A percentile compares a stretch with the other conserved stretches of the same genome.
These are phyloP conservation scores for Pyrus communis DNA, from an alignment of 306 rosid species.

Conservation along the genomic window DNA sequence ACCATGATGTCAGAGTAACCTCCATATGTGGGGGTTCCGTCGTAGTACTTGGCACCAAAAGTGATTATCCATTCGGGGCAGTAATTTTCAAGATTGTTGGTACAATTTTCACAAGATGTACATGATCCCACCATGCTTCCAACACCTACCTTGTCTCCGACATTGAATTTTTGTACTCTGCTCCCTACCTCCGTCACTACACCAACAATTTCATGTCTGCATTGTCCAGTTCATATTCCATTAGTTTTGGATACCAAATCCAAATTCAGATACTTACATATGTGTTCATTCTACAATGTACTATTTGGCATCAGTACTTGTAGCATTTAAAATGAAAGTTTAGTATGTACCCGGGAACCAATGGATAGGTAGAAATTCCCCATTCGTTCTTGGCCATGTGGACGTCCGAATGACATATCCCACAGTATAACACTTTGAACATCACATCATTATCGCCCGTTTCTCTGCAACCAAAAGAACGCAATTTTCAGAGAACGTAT, in stretches of 20 bases:
- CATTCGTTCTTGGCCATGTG: conserved; percentile 2
- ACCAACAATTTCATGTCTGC: conserved; percentile 11
- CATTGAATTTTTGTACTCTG: background rate
- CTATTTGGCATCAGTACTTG: too few relatives aligned
- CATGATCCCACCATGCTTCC: background rate
- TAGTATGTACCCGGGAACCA: conserved; percentile 2
- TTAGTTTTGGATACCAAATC: too few relatives aligned
- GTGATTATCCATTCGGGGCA: background rate
- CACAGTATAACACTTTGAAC: conserved; percentile 11
- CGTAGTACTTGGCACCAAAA: background rate
- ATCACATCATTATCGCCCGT: conserved; percentile 7
- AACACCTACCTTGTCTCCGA: conserved; percentile 10
- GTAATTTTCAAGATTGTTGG: background rate
- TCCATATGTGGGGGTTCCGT: background rate
- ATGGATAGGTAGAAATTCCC: background rate
- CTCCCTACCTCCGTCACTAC: conserved; percentile 2
- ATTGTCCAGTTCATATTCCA: background rate
- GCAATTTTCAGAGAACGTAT: background rate
- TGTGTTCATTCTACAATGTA: too few relatives aligned
- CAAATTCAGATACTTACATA: too few relatives aligned
- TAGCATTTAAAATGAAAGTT: background rate
- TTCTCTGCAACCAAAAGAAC: conserved; percentile 7
- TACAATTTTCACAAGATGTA: background rate
- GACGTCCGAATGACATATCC: conserved; percentile 18
- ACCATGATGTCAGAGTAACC: conserved; percentile 4